phyloP scores from a whole-genome alignment of 2,329 filamentous ascomycete species.

The Ceratocystis smalleyi region DNA sequence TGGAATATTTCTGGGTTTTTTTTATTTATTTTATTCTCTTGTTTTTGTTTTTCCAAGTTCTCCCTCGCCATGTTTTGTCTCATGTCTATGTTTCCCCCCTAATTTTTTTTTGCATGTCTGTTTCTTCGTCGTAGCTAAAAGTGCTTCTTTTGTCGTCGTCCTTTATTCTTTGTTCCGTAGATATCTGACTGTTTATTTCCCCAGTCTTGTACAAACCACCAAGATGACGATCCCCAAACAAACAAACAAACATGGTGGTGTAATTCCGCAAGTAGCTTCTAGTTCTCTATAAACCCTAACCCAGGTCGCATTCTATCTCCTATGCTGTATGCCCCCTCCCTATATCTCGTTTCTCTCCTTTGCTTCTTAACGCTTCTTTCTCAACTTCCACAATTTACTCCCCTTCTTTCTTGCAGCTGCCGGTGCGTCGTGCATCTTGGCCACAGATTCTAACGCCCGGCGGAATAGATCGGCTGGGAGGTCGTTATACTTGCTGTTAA shows the following conservation, averaged over 20 bases:
- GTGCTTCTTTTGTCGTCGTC: neutral
- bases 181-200: neutral
- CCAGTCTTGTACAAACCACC: neutral
- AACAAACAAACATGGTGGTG: neutral
- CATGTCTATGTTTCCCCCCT: neutral
- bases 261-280: neutral
- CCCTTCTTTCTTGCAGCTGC: constrained; percentile 30
- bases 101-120: neutral
- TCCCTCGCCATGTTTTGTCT: neutral
- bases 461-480: constrained; percentile 42
- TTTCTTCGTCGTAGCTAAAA: neutral
- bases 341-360: neutral
- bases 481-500: constrained; percentile 16
- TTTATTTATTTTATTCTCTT: constrained; percentile 1
- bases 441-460: constrained; percentile 60
- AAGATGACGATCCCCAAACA: neutral
- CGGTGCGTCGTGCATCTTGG: constrained; percentile 45
- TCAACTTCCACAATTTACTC: constrained; percentile 39
- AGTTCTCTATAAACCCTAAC: neutral
- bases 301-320: neutral
- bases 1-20: neutral
- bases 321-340: neutral
- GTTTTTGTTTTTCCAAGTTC: neutral
- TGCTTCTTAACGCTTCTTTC: constrained; percentile 18
- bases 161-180: neutral